phyloP scores from a whole-genome alignment of 73 alveolate species.

The Stentor roeselii region DNA sequence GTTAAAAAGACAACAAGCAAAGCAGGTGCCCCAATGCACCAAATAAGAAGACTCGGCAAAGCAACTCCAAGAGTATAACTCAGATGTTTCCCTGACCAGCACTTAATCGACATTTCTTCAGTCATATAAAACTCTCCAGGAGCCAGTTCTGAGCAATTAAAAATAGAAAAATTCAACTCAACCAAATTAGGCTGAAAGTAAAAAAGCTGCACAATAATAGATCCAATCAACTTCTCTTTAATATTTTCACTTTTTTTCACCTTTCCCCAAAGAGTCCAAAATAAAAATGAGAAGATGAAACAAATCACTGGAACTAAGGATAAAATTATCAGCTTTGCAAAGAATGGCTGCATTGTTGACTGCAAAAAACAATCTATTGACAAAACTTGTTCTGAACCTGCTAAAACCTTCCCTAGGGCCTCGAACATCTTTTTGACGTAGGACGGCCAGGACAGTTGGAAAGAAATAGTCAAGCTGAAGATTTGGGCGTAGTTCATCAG shows the following conservation, averaged over 20 bases:
- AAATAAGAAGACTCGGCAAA: constrained; percentile 23
- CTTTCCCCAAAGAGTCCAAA: neutral
- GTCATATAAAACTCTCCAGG: constrained; percentile 27
- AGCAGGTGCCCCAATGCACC: constrained; percentile 28
- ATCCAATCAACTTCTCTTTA: neutral
- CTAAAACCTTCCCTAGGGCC: neutral
- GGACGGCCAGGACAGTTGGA: constrained; percentile 56
- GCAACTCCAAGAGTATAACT: neutral
- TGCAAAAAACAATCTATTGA: constrained; percentile 27
- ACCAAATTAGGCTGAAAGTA: neutral
- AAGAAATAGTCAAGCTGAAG: constrained; percentile 31
- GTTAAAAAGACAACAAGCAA: neutral
- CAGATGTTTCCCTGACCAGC: constrained; percentile 4
- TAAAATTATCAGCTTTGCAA: neutral
- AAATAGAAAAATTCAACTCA: neutral
- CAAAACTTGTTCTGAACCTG: constrained; percentile 13
- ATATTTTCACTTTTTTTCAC: neutral
- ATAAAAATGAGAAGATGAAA: neutral
- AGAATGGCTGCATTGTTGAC: constrained; percentile 16
- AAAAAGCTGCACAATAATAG: neutral
- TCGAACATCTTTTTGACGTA: constrained; percentile 11
- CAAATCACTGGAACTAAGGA: neutral
- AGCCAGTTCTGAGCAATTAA: neutral
- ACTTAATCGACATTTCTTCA: constrained; percentile 8
- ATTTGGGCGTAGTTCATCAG: constrained; percentile 48